Conservation (phyloP, 2,329 filamentous ascomycete genomes). For the Exserohilum turcica region DNA sequence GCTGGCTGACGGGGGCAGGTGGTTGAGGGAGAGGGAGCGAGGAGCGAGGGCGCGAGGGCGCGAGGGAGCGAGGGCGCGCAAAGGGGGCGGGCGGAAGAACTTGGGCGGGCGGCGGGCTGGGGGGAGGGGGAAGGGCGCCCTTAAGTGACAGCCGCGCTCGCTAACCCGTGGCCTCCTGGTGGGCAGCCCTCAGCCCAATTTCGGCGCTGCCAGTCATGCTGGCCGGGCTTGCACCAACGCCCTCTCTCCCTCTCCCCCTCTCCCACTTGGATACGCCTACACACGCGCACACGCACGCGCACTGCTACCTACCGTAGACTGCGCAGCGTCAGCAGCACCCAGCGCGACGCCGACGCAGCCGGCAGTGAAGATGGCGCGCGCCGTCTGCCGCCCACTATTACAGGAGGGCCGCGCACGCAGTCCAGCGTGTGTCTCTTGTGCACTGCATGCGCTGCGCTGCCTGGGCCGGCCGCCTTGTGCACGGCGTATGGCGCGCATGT, state of each 20-base stretch:
- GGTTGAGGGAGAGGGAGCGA: not conserved
- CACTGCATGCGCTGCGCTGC: not conserved
- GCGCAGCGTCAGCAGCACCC: no score
- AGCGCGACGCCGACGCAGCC: no score
- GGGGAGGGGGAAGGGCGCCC: slow-evolving; percentile 1
- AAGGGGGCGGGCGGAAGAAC: not conserved
- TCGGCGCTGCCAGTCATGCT: not conserved
- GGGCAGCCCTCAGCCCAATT: slow-evolving; percentile 6
- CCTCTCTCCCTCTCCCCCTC: not conserved
- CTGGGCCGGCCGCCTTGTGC: not conserved
- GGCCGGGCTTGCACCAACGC: not conserved
- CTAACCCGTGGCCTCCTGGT: slow-evolving; percentile 5
- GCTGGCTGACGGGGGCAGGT: slow-evolving; percentile 5
- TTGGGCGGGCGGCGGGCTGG: slow-evolving; percentile 5
- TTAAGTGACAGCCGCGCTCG: slow-evolving; percentile 18
- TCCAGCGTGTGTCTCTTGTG: not conserved
- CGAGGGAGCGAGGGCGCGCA: not conserved
- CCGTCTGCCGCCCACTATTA: no score
- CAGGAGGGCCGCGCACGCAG: no score
- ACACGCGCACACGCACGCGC: not conserved
- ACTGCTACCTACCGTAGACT: not conserved
- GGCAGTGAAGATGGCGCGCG: no score
- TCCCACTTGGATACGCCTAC: no score
- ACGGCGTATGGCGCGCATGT: slow-evolving; percentile 10
- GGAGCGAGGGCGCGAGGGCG: slow-evolving; percentile 3